Conservation (phyloP, 2,329 filamentous ascomycete genomes). For the Beauveria sp. region DNA sequence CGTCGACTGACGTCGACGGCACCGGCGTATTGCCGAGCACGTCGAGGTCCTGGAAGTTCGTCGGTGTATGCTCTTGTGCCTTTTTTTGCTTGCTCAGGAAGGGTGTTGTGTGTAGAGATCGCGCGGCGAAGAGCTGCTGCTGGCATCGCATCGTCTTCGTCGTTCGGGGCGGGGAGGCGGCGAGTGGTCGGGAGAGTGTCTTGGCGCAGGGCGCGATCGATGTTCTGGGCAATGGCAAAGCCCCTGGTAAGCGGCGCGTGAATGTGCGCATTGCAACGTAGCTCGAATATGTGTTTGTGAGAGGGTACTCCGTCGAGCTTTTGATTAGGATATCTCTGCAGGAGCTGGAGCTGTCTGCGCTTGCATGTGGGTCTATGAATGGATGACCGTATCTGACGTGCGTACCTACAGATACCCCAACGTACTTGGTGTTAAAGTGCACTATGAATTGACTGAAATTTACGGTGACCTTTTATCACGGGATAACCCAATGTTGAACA, state of each 20-base stretch:
- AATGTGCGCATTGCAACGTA: not conserved
- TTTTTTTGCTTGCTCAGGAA: conserved; percentile 16
- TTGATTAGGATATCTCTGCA: not conserved
- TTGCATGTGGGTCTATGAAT: conserved; percentile 2
- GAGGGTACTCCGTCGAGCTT: not conserved
- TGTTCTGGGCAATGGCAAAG: not conserved
- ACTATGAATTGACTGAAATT: too few species aligned
- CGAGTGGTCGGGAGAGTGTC: not conserved
- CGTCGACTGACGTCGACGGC: conserved; percentile 77
- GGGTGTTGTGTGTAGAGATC: conserved; percentile 16
- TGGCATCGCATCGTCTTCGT: not conserved
- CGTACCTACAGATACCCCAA: not conserved
- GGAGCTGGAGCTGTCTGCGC: not conserved
- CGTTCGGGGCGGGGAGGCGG: not conserved
- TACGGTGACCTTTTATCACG: not conserved
- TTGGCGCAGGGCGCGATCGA: not conserved
- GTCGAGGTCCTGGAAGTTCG: conserved; percentile 68
- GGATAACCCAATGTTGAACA: not conserved
- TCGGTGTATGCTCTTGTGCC: conserved; percentile 28
- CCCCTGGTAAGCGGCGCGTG: not conserved
- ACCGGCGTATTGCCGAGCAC: conserved; percentile 67
- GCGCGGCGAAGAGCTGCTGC: not conserved
- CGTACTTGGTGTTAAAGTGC: too few species aligned
- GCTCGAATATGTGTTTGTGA: not conserved
- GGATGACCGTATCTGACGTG: conserved; percentile 5